These are phyloP conservation scores for Cajanus cajan DNA, from an alignment of 306 rosid genomes.

Conservation along the genomic window DNA sequence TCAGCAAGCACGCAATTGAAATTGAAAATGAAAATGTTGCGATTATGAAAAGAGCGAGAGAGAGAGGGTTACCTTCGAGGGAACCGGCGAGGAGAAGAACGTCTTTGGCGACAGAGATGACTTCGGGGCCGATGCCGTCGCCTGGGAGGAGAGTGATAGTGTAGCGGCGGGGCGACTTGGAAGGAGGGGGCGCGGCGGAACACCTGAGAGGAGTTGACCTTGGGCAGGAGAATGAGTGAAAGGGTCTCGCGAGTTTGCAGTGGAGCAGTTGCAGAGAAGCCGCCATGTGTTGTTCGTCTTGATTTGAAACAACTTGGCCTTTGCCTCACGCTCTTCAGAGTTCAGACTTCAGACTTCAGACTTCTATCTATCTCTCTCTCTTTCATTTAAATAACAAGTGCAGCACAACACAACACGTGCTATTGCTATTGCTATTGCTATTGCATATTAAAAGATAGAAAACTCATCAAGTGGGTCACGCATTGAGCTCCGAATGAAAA, in stretches of 20 bases:
- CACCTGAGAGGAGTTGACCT: constrained; percentile 43
- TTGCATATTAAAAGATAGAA: no score
- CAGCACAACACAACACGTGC: no score
- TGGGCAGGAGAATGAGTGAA: constrained; percentile 1
- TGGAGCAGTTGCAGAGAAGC: constrained; percentile 47
- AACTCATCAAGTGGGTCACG: not conserved
- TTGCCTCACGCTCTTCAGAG: no score
- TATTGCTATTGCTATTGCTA: no score
- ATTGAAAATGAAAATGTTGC: not conserved
- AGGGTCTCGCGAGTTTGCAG: constrained; percentile 23
- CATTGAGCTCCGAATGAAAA: not conserved
- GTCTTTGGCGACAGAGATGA: constrained; percentile 73
- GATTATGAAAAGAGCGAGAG: not conserved
- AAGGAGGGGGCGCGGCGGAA: constrained; percentile 47
- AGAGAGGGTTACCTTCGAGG: constrained; percentile 51
- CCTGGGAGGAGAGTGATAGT: constrained; percentile 81
- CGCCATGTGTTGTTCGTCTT: constrained; percentile 38
- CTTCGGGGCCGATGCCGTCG: constrained; percentile 95
- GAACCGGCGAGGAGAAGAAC: constrained; percentile 71
- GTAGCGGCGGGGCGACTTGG: constrained; percentile 57
- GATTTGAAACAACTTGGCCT: not conserved
- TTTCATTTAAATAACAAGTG: no score
- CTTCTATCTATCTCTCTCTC: not conserved
- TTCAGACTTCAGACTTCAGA: no score
- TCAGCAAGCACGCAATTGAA: not conserved